These are phyloP conservation scores for Mucor irregularis DNA, from an alignment of 371 early-diverging fungal genomes.

Conservation along the genomic window DNA sequence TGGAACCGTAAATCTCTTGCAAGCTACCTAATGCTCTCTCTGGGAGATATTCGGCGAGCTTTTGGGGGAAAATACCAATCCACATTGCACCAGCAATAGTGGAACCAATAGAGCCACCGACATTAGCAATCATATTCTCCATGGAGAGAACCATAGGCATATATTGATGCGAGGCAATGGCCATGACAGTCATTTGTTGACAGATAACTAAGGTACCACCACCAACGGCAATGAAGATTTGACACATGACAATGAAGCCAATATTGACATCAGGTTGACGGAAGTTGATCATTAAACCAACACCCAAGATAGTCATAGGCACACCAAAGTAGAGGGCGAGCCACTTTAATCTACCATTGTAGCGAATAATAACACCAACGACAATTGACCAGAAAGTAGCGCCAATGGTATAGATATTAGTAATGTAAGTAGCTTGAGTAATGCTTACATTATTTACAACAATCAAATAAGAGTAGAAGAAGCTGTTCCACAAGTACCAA, in stretches of 20 bases:
- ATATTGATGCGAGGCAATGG: constrained; percentile 15
- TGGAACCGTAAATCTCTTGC: constrained; percentile 11
- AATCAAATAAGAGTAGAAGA: constrained; percentile 22
- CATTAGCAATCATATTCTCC: constrained; percentile 15
- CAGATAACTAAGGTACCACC: constrained; percentile 26
- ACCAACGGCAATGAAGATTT: constrained; percentile 22
- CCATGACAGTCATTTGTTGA: constrained; percentile 28
- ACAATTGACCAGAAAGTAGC: constrained; percentile 15
- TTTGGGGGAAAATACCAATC: constrained; percentile 20
- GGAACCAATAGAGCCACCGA: constrained; percentile 13
- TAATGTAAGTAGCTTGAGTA: constrained; percentile 12
- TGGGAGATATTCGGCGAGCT: constrained; percentile 17
- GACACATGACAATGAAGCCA: constrained; percentile 24
- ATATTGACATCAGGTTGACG: constrained; percentile 21
- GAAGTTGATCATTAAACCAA: constrained; percentile 23
- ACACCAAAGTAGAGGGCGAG: constrained; percentile 17
- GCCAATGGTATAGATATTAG: constrained; percentile 22
- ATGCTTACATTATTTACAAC: constrained; percentile 16
- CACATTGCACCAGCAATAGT: constrained; percentile 22
- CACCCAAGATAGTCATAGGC: constrained; percentile 15
- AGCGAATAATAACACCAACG: constrained; percentile 15
- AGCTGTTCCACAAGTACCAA: constrained; percentile 22
- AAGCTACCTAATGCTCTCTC: constrained; percentile 2
- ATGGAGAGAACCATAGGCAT: constrained; percentile 14
- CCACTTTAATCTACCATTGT: constrained; percentile 22